These are phyloP conservation scores for Trapa incisa DNA, from an alignment of 345 rosid species.

Conservation along the genomic window DNA sequence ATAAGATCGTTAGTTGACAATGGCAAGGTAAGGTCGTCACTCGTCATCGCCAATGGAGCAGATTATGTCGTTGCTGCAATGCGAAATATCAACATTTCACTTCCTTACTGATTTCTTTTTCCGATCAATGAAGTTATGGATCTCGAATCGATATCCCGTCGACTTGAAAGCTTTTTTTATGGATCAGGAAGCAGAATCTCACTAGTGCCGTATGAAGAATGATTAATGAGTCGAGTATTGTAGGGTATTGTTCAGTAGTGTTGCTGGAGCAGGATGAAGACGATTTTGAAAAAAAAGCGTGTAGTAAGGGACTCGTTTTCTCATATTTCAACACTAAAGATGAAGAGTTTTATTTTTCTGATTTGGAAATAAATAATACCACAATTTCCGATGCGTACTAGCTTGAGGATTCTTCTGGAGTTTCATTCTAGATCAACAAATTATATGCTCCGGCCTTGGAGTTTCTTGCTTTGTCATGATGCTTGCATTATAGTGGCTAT, in stretches of 20 bases:
- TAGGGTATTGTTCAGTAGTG: not conserved
- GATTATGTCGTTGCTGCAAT: not conserved
- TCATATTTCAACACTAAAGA: not conserved
- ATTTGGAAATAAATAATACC: too few relatives aligned
- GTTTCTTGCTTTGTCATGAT: too few relatives aligned
- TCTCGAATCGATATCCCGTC: not conserved
- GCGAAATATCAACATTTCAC: too few relatives aligned
- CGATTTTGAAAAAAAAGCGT: not conserved
- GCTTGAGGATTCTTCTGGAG: too few relatives aligned
- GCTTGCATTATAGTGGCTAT: not conserved
- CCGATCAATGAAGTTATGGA: too few relatives aligned
- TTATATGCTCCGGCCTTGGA: too few relatives aligned
- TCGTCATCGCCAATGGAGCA: not conserved
- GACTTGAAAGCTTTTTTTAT: too few relatives aligned
- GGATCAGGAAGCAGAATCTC: too few relatives aligned
- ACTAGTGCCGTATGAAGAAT: not conserved
- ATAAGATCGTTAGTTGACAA: not conserved
- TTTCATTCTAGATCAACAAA: too few relatives aligned
- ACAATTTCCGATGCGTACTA: too few relatives aligned
- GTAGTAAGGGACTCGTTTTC: not conserved
- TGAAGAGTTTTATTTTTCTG: too few relatives aligned
- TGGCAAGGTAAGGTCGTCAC: constrained; percentile 1
- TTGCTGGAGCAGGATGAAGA: not conserved
- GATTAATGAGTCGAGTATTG: not conserved
- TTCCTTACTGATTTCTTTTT: too few relatives aligned